Evolutionary conservation across 2,329 filamentous ascomycete species (phyloP).

Genomic region (Elsinoe perseae): DNA sequence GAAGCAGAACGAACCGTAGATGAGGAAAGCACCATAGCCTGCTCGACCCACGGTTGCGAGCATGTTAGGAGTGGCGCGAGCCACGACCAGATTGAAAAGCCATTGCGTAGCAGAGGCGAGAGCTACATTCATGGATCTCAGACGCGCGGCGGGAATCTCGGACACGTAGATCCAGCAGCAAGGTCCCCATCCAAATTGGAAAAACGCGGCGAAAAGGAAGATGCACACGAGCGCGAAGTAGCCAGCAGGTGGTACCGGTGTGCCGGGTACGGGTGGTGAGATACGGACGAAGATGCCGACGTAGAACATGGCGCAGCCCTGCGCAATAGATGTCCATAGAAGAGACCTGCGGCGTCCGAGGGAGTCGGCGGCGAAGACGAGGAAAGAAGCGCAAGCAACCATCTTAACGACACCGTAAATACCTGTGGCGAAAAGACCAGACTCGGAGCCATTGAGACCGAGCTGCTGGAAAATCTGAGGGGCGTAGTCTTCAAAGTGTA

Average conservation of each 20-base stretch:
- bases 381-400: constrained; percentile 54
- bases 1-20: constrained; percentile 60
- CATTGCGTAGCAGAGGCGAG: constrained; percentile 57
- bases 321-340: constrained; percentile 38
- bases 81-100: constrained; percentile 68
- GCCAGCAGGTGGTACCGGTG: constrained; percentile 54
- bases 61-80: constrained; percentile 61
- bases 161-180: constrained; percentile 62
- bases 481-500: constrained; percentile 53
- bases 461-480: constrained; percentile 61
- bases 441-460: constrained; percentile 50
- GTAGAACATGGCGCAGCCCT: constrained; percentile 57
- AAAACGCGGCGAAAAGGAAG: constrained; percentile 63
- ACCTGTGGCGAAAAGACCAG: constrained; percentile 63
- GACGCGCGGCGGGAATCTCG: constrained; percentile 60
- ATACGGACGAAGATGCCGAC: constrained; percentile 64
- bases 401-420: constrained; percentile 68
- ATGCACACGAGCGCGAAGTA: constrained; percentile 65
- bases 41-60: constrained; percentile 46
- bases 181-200: constrained; percentile 41
- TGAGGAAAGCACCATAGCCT: constrained; percentile 56
- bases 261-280: constrained; percentile 48
- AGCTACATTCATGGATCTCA: constrained; percentile 60
- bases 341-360: constrained; percentile 57
- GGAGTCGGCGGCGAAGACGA: constrained; percentile 67